Evolutionary conservation across 2,329 filamentous ascomycete genomes (phyloP).

Genomic region (Phaeosphaeria sp.): DNA sequence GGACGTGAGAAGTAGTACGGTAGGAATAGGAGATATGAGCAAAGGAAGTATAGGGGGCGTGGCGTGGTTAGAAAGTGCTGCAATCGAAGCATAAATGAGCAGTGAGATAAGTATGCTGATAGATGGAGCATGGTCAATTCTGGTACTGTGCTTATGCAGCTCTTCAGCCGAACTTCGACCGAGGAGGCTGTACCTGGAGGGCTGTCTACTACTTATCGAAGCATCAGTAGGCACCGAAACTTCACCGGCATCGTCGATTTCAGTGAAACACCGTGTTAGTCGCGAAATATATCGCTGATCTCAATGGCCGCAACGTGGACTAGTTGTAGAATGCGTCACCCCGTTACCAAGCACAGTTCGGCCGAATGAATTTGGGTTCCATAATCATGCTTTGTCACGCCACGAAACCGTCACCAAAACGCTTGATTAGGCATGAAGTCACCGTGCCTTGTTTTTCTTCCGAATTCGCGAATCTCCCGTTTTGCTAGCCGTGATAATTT

Average conservation of each 20-base stretch:
- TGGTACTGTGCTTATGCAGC: not conserved
- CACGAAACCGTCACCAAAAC: not conserved
- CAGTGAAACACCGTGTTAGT: not conserved
- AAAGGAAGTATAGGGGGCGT: conserved; percentile 25
- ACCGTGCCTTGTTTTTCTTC: not conserved
- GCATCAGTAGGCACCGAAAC: not conserved
- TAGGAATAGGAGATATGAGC: conserved; percentile 41
- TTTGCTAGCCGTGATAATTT: not conserved
- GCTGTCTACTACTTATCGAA: not conserved
- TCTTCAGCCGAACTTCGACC: not conserved
- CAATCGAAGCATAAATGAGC: conserved; percentile 4
- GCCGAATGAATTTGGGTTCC: not conserved
- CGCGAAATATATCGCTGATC: not conserved
- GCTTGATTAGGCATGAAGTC: not conserved
- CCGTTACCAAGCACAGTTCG: not conserved
- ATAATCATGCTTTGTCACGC: not conserved
- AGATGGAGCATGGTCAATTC: not conserved
- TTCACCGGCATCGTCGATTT: not conserved
- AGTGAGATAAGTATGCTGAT: not conserved
- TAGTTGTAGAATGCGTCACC: not conserved
- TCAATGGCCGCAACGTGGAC: not conserved
- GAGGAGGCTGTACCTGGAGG: not conserved
- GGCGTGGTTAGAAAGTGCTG: conserved; percentile 38
- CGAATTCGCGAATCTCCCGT: not conserved
- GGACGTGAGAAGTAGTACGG: conserved; percentile 71